Conservation (phyloP, 2,329 filamentous ascomycete species). For the Mollisia scopiformis region DNA sequence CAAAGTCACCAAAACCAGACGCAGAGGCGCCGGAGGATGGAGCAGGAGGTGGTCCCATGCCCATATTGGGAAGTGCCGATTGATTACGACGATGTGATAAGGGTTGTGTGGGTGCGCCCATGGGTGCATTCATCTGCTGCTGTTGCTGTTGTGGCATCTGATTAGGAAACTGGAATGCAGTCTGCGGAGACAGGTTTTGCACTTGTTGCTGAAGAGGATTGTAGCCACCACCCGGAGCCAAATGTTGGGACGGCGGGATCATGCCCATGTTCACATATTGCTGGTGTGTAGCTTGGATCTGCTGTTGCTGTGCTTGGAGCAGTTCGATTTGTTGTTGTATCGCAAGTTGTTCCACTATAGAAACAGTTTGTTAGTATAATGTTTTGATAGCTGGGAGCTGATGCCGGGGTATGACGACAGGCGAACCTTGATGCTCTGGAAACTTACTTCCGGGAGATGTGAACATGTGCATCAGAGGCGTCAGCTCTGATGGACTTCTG, state of each 20-base stretch:
- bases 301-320: constrained; percentile 96
- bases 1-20: constrained; percentile 75
- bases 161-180: constrained; percentile 86
- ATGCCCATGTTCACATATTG: constrained; percentile 98
- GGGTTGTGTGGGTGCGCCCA: constrained; percentile 78
- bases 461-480: constrained; percentile 95
- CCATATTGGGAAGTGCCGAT: constrained; percentile 91
- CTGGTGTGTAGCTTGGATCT: constrained; percentile 94
- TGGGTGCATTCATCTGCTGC: constrained; percentile 72
- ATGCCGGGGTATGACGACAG: constrained; percentile 30
- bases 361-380: constrained; percentile 19
- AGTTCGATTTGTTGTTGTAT: constrained; percentile 98
- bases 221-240: constrained; percentile 72
- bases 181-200: constrained; percentile 72
- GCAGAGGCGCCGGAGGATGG: constrained; percentile 87
- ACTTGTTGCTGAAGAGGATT: constrained; percentile 80
- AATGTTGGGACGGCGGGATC: constrained; percentile 81
- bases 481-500: constrained; percentile 95
- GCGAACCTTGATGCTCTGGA: background rate
- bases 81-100: constrained; percentile 95
- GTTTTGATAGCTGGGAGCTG: background rate
- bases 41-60: constrained; percentile 85
- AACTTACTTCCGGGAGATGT: constrained; percentile 60
- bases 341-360: constrained; percentile 89
- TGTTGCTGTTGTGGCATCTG: constrained; percentile 66